phyloP scores from a whole-genome alignment of 257 asterid genomes.

The Jaltomata sinuosa region DNA sequence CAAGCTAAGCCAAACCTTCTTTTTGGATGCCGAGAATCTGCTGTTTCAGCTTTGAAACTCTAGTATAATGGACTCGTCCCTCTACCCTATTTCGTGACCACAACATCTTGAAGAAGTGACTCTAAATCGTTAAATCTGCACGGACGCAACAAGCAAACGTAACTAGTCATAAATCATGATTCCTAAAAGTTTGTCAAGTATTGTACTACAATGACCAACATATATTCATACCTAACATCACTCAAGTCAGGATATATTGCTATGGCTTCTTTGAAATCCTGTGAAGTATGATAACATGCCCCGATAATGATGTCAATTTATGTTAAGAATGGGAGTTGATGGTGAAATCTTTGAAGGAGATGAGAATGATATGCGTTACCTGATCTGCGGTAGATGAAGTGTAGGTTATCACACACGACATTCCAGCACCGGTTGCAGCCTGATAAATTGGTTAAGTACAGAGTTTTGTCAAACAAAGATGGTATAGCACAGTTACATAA shows the following conservation, averaged over 20 bases:
- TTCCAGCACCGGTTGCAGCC: conserved; percentile 94
- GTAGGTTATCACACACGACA: conserved; percentile 85
- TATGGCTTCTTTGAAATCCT: conserved; percentile 83
- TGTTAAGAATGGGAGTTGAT: neutral
- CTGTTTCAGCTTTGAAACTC: neutral
- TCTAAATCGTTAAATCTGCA: conserved; percentile 75
- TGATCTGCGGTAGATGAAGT: conserved; percentile 84
- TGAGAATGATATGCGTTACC: conserved; percentile 24
- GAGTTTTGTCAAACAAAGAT: neutral
- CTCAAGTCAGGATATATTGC: conserved; percentile 79
- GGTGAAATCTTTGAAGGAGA: neutral
- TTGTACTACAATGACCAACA: neutral
- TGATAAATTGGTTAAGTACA: conserved; percentile 14
- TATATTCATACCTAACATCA: conserved; percentile 46
- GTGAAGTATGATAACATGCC: neutral
- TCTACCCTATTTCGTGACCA: conserved; percentile 22
- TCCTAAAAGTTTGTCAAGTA: neutral
- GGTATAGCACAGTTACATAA: neutral
- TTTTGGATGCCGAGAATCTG: neutral
- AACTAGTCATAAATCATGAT: neutral
- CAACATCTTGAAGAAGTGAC: conserved; percentile 41
- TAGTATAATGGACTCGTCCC: neutral
- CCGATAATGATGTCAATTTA: neutral
- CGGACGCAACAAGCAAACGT: neutral
- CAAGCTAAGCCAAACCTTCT: neutral